phyloP scores from a whole-genome alignment of 345 rosid species.

The Syzygium oleosum region DNA sequence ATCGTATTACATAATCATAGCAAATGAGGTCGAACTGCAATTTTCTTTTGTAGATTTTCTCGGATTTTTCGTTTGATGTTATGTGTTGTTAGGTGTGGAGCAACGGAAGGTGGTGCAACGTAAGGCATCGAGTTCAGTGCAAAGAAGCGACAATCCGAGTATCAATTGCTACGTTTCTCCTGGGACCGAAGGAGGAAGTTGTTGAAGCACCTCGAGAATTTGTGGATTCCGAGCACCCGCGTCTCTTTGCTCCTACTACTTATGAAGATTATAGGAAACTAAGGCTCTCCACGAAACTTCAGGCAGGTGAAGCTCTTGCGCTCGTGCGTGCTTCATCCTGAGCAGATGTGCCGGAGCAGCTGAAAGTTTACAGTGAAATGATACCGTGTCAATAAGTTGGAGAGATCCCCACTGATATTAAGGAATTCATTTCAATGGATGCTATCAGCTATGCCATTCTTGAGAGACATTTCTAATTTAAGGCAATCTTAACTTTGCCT shows the following conservation, averaged over 20 bases:
- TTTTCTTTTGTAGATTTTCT: not conserved
- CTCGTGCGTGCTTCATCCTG: conserved; percentile 3
- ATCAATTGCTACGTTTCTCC: conserved; percentile 66
- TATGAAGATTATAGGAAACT: conserved; percentile 43
- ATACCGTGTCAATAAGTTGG: not conserved
- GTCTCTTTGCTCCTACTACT: conserved; percentile 30
- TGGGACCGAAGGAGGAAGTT: conserved; percentile 44
- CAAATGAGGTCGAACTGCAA: not conserved
- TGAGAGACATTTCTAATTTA: not conserved
- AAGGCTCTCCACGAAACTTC: conserved; percentile 24
- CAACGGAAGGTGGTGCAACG: conserved; percentile 65
- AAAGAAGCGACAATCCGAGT: conserved; percentile 45
- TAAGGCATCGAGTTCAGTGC: conserved; percentile 79
- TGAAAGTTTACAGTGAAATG: not conserved
- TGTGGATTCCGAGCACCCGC: conserved; percentile 39
- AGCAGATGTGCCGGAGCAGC: not conserved
- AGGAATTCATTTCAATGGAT: not conserved
- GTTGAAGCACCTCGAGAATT: conserved; percentile 38
- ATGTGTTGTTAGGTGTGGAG: conserved; percentile 49
- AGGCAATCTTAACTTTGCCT: not conserved
- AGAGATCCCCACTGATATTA: not conserved
- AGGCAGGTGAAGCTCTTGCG: conserved; percentile 47
- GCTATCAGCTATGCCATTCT: not conserved
- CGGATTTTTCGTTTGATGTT: not conserved
- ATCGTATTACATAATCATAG: not conserved